Base-by-base conservation (phyloP, 495 filamentous ascomycete species). In the Penicillium tannophilum region DNA sequence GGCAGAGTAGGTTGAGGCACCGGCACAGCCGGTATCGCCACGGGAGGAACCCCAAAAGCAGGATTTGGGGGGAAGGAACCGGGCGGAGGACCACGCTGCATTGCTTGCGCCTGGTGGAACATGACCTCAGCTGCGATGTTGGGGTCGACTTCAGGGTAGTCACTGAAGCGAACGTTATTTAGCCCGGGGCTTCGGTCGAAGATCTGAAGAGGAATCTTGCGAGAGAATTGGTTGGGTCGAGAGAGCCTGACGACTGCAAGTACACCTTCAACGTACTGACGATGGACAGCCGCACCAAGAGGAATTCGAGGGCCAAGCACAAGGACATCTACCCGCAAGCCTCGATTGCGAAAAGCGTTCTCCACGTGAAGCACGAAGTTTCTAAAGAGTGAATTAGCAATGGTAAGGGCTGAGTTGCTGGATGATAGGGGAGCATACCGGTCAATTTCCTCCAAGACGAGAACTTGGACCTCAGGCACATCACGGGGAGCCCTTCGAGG, bases 191-290 rank as follows among this genome's bases (percentile, higher is more conserved):
- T 87, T 17, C 93, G 88, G 73, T 93, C 89, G 65, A 97, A 97
- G 19, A 96, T 82, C 65, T 92, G 90, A 26, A 98, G 72, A 2
- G 87, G 81, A 52, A 97, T 88, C 61, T 86, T 89, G 48, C 87
- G 85, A 2, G 79, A 83, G 31, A 79, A 76, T 62, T 96, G 89
- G 28, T 89, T 83, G 44, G 76, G 72, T 7, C 81, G 76, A 39
- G 87, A 86, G 16, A 98, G 83, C 55, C 90, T 87, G 16, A 88
- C 85, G 20, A 97, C 88, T 23, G 89, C 94, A 45, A 87, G 85
- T 14, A 98, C 94, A 20, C 94, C 93, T 72, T 97, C 93, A 28
- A 91, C 68, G 42, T 94, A 89, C 69, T 96, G 92, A 54, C 91
- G 84, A 60, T 90, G 86, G 49, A 98, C 82, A 11, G 96, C 86